Evolutionary conservation across 331 rosid species (phyloP), one percentile per base, ranked within the genome.

Genomic region (Pyrus hybrid): DNA sequence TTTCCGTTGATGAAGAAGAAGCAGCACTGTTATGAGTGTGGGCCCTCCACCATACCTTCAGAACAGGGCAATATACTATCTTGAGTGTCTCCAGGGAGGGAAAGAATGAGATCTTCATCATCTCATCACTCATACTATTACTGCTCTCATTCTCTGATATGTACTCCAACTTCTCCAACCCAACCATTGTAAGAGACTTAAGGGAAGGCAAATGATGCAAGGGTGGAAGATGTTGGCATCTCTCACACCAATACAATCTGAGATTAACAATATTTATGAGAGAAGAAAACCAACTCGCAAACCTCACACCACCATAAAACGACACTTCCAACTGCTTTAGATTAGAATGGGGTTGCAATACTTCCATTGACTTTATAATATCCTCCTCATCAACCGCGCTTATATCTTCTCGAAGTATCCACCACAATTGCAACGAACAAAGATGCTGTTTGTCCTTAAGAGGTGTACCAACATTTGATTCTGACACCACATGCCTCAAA

Each of bases 381-480:
- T 53, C 22, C 23, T 18, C 23, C n/a, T 51, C 57, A 51, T 33
- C 41, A 33, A 51, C 21, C 1, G 5, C 11, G 1, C 2, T n/a
- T 5, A 0, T 4, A 53, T 18, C 10, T 53, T 3, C 60, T 53
- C 1, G 1, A 0, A 0, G 0, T 1, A 6, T 18, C 60, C 28
- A 57, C 2, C 0, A 0, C 1, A 57, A 57, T 0, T 0, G 0
- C 63, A 11, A 8, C 1, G 43, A 16, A n/a, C 1, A 1, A n/a
- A 71, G 45, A 53, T 23, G 7, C 2, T 1, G 37, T 13, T 33
- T 33, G 41, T 33, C 41, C 41, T 33, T 33, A 10, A 33, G 41
- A 33, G 41, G 41, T 33, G 41, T 33, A 33, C 41, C 41, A 2
- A 33, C 11, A 33, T 5, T 6, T 32, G 35, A 32, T 32, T 32